phyloP scores from a whole-genome alignment of 2,329 filamentous ascomycete genomes.

The Biscogniauxia mediterranea region DNA sequence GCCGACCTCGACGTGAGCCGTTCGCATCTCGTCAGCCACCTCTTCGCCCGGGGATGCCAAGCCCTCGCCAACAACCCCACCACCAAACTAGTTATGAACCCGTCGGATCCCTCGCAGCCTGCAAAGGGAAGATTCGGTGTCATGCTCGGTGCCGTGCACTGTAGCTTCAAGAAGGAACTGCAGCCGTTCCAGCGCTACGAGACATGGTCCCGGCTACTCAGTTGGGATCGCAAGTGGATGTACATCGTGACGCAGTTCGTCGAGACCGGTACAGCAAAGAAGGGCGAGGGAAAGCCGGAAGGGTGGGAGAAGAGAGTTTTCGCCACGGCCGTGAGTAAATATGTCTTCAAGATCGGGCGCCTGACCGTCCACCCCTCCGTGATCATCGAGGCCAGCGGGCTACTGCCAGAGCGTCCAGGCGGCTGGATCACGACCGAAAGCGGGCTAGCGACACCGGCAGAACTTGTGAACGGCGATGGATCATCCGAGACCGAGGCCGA shows the following conservation, averaged over 20 bases:
- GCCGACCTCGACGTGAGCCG: conserved; percentile 81
- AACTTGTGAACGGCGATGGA: conserved; percentile 34
- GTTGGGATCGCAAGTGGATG: conserved; percentile 81
- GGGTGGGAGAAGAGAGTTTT: conserved; percentile 63
- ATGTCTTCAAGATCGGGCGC: conserved; percentile 78
- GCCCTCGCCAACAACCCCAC: conserved; percentile 48
- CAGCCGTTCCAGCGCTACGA: conserved; percentile 67
- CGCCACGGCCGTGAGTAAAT: conserved; percentile 73
- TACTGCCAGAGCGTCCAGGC: conserved; percentile 72
- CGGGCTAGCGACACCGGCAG: conserved; percentile 19
- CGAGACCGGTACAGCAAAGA: conserved; percentile 54
- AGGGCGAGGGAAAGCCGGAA: conserved; percentile 36
- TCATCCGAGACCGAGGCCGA: conserved; percentile 34
- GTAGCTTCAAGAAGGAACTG: conserved; percentile 73
- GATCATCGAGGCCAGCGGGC: conserved; percentile 65
- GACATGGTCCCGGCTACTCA: conserved; percentile 68
- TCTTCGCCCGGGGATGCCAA: conserved; percentile 60
- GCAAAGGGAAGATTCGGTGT: conserved; percentile 57
- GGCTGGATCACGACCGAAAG: conserved; percentile 54
- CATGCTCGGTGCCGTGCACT: conserved; percentile 70
- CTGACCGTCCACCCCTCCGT: conserved; percentile 82
- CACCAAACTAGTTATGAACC: conserved; percentile 50
- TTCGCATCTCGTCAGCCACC: conserved; percentile 72
- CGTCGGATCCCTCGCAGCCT: conserved; percentile 42
- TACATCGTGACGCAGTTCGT: conserved; percentile 76